phyloP scores from a whole-genome alignment of 768 basidiomycete species.

The Tephrocybe sp. region DNA sequence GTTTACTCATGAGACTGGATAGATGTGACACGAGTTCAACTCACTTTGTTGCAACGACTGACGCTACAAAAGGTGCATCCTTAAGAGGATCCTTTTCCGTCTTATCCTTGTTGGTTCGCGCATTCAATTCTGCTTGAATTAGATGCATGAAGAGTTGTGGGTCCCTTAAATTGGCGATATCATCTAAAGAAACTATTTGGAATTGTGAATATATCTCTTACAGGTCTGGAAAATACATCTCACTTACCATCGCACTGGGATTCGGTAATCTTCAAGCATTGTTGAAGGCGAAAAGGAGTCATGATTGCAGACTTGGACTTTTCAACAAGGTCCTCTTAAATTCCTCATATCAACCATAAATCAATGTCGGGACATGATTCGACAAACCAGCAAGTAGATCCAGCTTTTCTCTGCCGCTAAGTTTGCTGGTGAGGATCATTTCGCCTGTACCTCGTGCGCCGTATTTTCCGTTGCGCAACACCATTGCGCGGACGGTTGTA shows the following conservation, averaged over 20 bases:
- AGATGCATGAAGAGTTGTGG: slow-evolving; percentile 56
- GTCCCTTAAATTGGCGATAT: slow-evolving; percentile 66
- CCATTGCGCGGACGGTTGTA: slow-evolving; percentile 68
- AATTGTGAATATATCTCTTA: neutral
- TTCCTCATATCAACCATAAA: slow-evolving; percentile 1
- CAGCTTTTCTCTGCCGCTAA: slow-evolving; percentile 77
- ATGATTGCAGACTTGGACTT: slow-evolving; percentile 56
- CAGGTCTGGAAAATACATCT: neutral
- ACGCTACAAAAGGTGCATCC: slow-evolving; percentile 53
- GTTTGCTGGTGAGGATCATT: slow-evolving; percentile 50
- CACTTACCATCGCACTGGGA: slow-evolving; percentile 67
- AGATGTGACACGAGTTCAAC: neutral
- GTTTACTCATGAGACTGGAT: slow-evolving; percentile 5
- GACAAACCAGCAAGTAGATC: slow-evolving; percentile 71
- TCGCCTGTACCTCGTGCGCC: slow-evolving; percentile 73
- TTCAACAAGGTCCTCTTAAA: slow-evolving; percentile 64
- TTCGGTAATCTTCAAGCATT: slow-evolving; percentile 65
- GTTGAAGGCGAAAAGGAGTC: slow-evolving; percentile 61
- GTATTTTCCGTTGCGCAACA: slow-evolving; percentile 73
- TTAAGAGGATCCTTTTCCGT: slow-evolving; percentile 26
- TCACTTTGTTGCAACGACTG: slow-evolving; percentile 57
- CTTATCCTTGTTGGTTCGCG: slow-evolving; percentile 40
- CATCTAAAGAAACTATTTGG: slow-evolving; percentile 59
- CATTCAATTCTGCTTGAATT: slow-evolving; percentile 53
- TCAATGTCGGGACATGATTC: neutral